A percentile compares a stretch with the other conserved stretches of the same genome.
Conservation (phyloP, 345 rosid species). For the Populus davidiana region DNA sequence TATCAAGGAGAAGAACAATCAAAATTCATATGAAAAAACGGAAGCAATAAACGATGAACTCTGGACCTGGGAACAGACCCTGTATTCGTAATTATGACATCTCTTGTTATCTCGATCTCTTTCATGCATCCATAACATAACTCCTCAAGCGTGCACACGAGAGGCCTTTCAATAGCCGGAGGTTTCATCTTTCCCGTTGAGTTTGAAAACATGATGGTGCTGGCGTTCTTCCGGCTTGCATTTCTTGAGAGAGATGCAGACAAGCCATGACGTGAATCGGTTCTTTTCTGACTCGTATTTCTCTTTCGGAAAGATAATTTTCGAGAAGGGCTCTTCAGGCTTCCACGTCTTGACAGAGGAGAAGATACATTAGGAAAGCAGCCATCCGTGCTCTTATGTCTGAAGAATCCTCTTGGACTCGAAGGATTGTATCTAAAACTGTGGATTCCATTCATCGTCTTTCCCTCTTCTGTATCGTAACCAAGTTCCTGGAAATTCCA, state of each 20-base stretch:
- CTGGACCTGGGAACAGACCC: constrained; percentile 46
- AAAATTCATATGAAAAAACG: background rate
- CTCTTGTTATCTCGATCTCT: constrained; percentile 75
- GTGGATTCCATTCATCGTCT: constrained; percentile 35
- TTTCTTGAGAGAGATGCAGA: constrained; percentile 34
- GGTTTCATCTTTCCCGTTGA: constrained; percentile 60
- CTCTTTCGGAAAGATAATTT: background rate
- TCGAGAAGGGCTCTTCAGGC: constrained; percentile 12
- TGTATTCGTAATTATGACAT: constrained; percentile 46
- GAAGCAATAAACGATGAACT: background rate
- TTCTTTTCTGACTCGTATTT: constrained; percentile 8
- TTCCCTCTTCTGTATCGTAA: constrained; percentile 21
- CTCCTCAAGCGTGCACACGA: constrained; percentile 84
- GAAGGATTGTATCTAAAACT: constrained; percentile 29
- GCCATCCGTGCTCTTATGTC: constrained; percentile 24
- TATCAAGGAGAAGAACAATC: background rate
- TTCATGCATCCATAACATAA: constrained; percentile 71
- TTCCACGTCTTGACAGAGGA: constrained; percentile 14
- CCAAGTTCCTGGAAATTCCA: constrained; percentile 13
- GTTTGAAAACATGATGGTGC: constrained; percentile 71
- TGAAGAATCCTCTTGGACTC: constrained; percentile 8
- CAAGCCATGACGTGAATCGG: constrained; percentile 17
- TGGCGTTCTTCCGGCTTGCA: constrained; percentile 34
- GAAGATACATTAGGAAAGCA: constrained; percentile 20
- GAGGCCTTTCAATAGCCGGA: constrained; percentile 50